Evolutionary conservation across 345 rosid genomes (phyloP).

Genomic region (Capsella bursapastoris): DNA sequence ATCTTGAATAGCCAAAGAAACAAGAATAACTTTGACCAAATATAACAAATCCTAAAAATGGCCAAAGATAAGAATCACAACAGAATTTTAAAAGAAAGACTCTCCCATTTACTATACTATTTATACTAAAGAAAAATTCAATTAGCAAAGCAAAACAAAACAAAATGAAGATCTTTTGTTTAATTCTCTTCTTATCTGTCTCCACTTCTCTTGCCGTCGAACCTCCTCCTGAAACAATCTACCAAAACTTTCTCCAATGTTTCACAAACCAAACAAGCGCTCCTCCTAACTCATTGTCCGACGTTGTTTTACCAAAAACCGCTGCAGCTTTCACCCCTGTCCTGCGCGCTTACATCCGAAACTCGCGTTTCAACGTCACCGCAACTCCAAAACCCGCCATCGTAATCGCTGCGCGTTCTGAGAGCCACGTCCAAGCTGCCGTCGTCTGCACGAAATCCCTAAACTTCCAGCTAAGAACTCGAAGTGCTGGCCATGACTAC

Average conservation of each 20-base stretch:
- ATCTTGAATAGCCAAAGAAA: background rate
- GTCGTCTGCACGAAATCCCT: constrained; percentile 47
- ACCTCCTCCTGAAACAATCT: constrained; percentile 30
- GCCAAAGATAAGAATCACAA: background rate
- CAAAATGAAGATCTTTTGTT: constrained; percentile 30
- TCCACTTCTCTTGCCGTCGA: constrained; percentile 32
- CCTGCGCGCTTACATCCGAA: constrained; percentile 48
- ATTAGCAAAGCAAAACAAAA: background rate
- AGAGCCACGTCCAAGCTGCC: constrained; percentile 57
- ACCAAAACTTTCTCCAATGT: constrained; percentile 53
- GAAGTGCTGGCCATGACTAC: constrained; percentile 64
- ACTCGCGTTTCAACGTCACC: constrained; percentile 51
- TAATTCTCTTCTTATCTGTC: background rate
- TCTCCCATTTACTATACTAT: constrained; percentile 9
- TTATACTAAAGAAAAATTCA: background rate
- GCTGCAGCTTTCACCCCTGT: constrained; percentile 30
- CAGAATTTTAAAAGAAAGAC: background rate
- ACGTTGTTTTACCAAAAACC: constrained; percentile 46
- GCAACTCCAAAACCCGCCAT: constrained; percentile 52
- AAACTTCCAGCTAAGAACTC: constrained; percentile 48
- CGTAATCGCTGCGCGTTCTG: constrained; percentile 47
- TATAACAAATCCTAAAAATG: constrained; percentile 18
- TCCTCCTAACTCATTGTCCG: constrained; percentile 39
- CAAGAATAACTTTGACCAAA: constrained; percentile 8
- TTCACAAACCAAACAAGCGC: constrained; percentile 44